Percentiles rank a stretch among this genome's conserved stretches.
phyloP scores from a whole-genome alignment of 1,139 yeast genomes.

The Saccharomyces hybrid region DNA sequence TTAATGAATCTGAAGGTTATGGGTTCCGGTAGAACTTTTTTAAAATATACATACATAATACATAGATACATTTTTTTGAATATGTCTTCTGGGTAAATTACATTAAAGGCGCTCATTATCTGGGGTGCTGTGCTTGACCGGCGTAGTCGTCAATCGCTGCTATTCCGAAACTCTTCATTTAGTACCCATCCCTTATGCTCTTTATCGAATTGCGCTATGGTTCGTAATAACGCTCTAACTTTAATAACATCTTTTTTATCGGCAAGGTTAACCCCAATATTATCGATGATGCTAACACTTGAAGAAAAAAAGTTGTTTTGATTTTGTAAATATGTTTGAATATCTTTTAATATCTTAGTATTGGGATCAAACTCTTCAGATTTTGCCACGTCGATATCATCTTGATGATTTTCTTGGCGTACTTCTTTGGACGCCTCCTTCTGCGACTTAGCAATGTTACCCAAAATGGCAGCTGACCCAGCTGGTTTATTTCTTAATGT shows the following conservation, averaged over 20 bases:
- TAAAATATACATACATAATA: neutral
- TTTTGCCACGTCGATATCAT: neutral
- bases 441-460: conserved; percentile 18
- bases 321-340: conserved; percentile 34
- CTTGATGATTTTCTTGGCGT: conserved; percentile 3
- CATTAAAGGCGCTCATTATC: neutral
- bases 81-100: neutral
- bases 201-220: conserved; percentile 63
- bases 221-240: conserved; percentile 60
- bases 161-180: conserved; percentile 39
- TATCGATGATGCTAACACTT: conserved; percentile 52
- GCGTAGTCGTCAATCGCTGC: neutral
- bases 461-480: conserved; percentile 22
- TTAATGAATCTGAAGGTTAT: conserved; percentile 78
- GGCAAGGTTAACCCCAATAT: conserved; percentile 40
- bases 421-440: conserved; percentile 7
- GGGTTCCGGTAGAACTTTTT: conserved; percentile 47
- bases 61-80: neutral
- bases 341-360: conserved; percentile 34
- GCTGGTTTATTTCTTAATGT: conserved; percentile 12
- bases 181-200: conserved; percentile 55
- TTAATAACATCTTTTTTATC: conserved; percentile 53
- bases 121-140: too few species aligned
- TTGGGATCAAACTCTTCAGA: conserved; percentile 20
- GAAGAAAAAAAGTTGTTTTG: conserved; percentile 41